Evolutionary conservation across 371 early-diverging fungal genomes (phyloP).

Genomic region (Agmasoma carcini): DNA sequence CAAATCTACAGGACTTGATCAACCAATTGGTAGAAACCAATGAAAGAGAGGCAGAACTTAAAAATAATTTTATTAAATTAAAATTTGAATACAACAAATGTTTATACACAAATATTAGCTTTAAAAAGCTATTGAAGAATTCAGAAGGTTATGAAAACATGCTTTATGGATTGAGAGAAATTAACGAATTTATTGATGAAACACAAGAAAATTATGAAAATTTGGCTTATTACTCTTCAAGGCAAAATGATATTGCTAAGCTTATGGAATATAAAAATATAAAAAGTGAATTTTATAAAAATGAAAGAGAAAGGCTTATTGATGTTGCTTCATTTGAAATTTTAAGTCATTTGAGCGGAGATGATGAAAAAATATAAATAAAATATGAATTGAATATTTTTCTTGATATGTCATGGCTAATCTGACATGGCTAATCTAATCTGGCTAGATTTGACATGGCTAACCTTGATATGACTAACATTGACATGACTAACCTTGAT

Average conservation of each 20-base stretch:
- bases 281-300: constrained; percentile 19
- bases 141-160: neutral
- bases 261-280: constrained; percentile 35
- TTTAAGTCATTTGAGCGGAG: too few species aligned
- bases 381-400: too few species aligned
- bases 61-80: neutral
- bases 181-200: neutral
- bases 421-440: too few species aligned
- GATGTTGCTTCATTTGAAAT: too few species aligned
- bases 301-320: constrained; percentile 17
- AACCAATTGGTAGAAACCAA: neutral
- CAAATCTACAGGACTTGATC: constrained; percentile 18
- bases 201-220: neutral
- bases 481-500: too few species aligned
- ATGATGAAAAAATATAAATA: too few species aligned
- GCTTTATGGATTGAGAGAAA: neutral
- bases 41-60: neutral
- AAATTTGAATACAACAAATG: neutral
- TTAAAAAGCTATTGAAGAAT: constrained; percentile 2
- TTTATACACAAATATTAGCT: constrained; percentile 3
- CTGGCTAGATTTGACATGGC: too few species aligned
- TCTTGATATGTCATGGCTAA: too few species aligned
- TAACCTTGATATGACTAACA: too few species aligned
- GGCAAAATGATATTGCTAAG: constrained; percentile 2
- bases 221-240: neutral